phyloP scores from a whole-genome alignment of 805 yeast genomes.

The Groenewaldozyma salmanticensis region DNA sequence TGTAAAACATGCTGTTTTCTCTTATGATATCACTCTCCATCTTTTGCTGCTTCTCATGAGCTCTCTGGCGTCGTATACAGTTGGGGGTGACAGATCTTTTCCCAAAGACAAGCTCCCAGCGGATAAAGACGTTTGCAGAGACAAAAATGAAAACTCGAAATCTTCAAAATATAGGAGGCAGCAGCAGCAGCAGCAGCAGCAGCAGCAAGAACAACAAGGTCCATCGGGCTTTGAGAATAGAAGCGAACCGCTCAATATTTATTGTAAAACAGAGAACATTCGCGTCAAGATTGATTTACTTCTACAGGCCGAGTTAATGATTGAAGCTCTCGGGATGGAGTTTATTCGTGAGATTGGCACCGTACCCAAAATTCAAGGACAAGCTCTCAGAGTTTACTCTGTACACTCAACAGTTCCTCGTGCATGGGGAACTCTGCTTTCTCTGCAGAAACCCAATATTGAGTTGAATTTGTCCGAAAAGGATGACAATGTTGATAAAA shows the following conservation, averaged over 20 bases:
- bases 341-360: slow-evolving; percentile 21
- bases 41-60: slow-evolving; percentile 38
- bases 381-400: slow-evolving; percentile 37
- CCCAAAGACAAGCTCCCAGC: not conserved
- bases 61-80: slow-evolving; percentile 36
- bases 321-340: slow-evolving; percentile 34
- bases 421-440: slow-evolving; percentile 30
- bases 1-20: slow-evolving; percentile 15
- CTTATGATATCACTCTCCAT: slow-evolving; percentile 30
- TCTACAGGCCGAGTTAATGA: slow-evolving; percentile 35
- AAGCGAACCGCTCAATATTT: slow-evolving; percentile 18
- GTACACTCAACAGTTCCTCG: slow-evolving; percentile 36
- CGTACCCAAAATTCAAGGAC: slow-evolving; percentile 27
- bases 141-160: too few species aligned
- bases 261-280: slow-evolving; percentile 22
- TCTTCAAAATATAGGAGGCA: too few species aligned
- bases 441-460: slow-evolving; percentile 20
- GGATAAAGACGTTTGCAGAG: too few species aligned
- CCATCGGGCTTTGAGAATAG: not conserved
- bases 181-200: not conserved
- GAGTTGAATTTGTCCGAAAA: slow-evolving; percentile 11
- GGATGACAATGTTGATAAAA: slow-evolving; percentile 13
- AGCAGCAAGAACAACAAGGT: not conserved
- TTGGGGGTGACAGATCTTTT: slow-evolving; percentile 14
- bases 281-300: slow-evolving; percentile 36